Base-by-base conservation (phyloP, 2,329 filamentous ascomycete species). In the Penicillium sclerotigenum region DNA sequence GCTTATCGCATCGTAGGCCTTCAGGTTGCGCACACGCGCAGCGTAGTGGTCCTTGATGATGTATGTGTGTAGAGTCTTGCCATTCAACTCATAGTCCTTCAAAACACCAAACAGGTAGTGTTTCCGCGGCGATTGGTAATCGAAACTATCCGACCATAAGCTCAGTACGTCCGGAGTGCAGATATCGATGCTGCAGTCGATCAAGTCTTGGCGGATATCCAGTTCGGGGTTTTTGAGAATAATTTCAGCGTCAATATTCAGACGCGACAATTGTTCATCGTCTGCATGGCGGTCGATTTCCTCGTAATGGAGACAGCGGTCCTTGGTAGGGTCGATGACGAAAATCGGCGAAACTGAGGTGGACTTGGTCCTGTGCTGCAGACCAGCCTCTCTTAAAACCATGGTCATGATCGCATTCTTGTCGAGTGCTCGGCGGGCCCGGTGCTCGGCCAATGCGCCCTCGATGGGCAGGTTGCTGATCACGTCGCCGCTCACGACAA, bases 351-450 rank as follows among this genome's bases (percentile, higher is more conserved):
- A 88, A 61, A 89, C 83, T 28, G 85, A 86, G 55, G 88, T 85
- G 1, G 85, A 81, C 73, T 93, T 93, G 28, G 90, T 91, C 52
- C 90, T 81, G 75, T 96, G 91, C 46, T 80, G 80, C 7, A 82
- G 77, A 43, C 90, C 90, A 9, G 87, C 89, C 71, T 92, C 88
- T 43, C 91, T 84, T 57, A 97, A 77, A 13, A 99, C 84, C 82
- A 97, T 89, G 3, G 94, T 99, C 94, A 99, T 97, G 75, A 97
- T 96, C 36, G 93, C 91, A 71, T 96, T 93, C 68, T 94, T 93
- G 77, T 95, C 91, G 52, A 87, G 86, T 68, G 87, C 84, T 57
- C 91, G 85, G 57, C 94, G 87, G 53, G 87, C 87, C 58, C 90
- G 86, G 73, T 99, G 94, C 51, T 85, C 86, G 3, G 86, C 84